A percentile compares a stretch with the other conserved stretches of the same genome.
These are phyloP conservation scores for Carex arenaria DNA, from an alignment of 202 grass and related monocot species.

Conservation along the genomic window DNA sequence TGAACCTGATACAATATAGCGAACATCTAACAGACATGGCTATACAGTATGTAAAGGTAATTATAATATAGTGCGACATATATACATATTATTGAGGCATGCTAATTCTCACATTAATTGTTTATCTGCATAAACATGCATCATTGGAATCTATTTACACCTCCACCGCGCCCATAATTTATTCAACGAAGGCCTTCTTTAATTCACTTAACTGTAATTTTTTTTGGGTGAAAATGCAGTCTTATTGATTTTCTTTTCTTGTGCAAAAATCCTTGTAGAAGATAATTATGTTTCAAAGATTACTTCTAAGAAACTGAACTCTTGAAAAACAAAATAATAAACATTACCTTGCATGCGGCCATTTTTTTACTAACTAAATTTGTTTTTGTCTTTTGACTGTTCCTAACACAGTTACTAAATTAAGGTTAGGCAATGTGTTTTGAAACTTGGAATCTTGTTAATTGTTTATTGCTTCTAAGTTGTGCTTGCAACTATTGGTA, in stretches of 20 bases:
- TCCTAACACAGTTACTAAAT: not conserved
- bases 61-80: not conserved
- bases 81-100: not conserved
- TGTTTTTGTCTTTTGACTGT: not conserved
- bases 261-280: not conserved
- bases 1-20: not conserved
- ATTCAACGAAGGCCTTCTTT: not conserved
- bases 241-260: not conserved
- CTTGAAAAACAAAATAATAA: not conserved
- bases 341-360: not conserved
- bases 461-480: not conserved
- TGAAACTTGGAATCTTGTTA: not conserved
- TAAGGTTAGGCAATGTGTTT: not conserved
- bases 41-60: conserved; percentile 13
- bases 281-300: not conserved
- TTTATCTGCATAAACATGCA: not conserved
- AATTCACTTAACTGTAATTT: not conserved
- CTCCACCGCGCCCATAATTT: not conserved
- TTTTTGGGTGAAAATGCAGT: not conserved
- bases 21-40: conserved; percentile 8
- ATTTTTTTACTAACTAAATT: not conserved
- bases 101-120: not conserved
- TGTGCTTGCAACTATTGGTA: not conserved
- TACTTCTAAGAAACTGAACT: not conserved
- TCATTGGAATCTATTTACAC: not conserved